Evolutionary conservation across 139 green algal species (phyloP).

Genomic region (Edaphochlamys debaryana): DNA sequence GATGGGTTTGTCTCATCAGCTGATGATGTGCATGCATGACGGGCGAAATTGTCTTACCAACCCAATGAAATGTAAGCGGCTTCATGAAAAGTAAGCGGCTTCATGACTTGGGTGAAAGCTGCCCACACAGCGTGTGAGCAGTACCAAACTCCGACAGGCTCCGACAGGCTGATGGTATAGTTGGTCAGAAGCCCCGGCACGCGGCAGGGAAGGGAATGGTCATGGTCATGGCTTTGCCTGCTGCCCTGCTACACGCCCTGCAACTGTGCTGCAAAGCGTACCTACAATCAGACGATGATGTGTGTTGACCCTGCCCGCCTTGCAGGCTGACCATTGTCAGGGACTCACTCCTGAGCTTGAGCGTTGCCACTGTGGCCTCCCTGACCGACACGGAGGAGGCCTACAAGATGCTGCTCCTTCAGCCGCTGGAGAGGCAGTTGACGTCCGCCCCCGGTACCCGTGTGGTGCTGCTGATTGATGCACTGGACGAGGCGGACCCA

Average conservation of each 20-base stretch:
- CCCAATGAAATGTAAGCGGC: not conserved
- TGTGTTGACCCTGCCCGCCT: not conserved
- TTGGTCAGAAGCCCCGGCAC: not conserved
- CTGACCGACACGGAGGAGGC: not conserved
- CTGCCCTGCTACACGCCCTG: not conserved
- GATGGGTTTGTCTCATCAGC: no score
- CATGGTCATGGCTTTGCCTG: no score
- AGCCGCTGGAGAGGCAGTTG: not conserved
- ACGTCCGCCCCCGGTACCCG: no score
- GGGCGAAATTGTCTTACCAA: not conserved
- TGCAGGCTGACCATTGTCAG: not conserved
- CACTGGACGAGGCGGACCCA: no score
- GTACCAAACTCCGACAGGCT: not conserved
- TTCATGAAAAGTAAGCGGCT: not conserved
- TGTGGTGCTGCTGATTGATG: conserved; percentile 34
- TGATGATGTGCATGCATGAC: not conserved
- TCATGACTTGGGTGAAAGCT: not conserved
- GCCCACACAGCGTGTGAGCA: not conserved
- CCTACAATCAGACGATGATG: not conserved
- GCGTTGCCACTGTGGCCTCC: not conserved
- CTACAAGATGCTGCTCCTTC: conserved; percentile 18
- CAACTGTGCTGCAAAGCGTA: not conserved
- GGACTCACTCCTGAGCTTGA: not conserved
- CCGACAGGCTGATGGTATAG: not conserved
- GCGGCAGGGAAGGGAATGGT: no score